Evolutionary conservation across 345 rosid genomes (phyloP).

Genomic region (Chamaenerion angustifolium): DNA sequence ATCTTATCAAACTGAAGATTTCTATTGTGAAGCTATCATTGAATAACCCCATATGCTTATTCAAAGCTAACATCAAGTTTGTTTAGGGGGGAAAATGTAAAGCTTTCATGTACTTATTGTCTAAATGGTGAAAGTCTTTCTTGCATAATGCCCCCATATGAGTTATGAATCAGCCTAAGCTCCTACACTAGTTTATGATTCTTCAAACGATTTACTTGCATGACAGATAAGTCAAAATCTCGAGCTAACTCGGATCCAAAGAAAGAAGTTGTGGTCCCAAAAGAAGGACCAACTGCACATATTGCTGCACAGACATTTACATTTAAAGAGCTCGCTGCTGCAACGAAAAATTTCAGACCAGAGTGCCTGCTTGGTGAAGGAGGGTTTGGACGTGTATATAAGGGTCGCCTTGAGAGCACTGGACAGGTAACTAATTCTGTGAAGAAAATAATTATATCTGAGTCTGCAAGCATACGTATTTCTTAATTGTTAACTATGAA

Average conservation of each 20-base stretch:
- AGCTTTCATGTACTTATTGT: no score
- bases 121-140: no score
- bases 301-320: constrained; percentile 94
- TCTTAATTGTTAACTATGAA: no score
- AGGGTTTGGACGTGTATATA: constrained; percentile 91
- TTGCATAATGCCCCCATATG: no score
- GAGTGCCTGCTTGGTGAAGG: constrained; percentile 91
- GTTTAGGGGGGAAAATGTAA: no score
- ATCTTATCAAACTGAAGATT: no score
- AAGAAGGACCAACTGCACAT: constrained; percentile 56
- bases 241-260: constrained; percentile 47
- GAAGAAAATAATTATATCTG: neutral
- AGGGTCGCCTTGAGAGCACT: constrained; percentile 77
- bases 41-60: no score
- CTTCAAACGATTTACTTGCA: constrained; percentile 1
- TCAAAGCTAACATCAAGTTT: no score
- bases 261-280: constrained; percentile 56
- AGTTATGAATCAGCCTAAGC: neutral
- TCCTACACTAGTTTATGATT: neutral
- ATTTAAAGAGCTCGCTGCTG: constrained; percentile 77
- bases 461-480: no score
- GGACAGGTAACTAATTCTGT: constrained; percentile 56
- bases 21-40: no score
- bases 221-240: constrained; percentile 66
- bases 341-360: constrained; percentile 67